A percentile compares a stretch with the other conserved stretches of the same genome.
Conservation (phyloP, 1,284 basidiomycete species). For the Ceratobasidium sp. region DNA sequence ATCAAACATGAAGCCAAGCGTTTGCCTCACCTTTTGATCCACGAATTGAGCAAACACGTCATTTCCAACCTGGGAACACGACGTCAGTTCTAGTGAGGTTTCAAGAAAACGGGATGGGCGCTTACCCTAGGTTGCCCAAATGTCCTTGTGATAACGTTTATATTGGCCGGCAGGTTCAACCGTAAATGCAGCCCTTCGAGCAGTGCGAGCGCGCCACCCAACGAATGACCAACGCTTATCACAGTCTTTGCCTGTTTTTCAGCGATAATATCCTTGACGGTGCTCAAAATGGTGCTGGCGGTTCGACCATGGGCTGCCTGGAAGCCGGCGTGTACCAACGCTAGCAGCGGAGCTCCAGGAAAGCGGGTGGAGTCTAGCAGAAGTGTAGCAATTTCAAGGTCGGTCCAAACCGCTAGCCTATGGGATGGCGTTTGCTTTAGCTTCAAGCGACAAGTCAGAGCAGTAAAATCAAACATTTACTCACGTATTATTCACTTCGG, state of each 20-base stretch:
- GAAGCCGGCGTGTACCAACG: slow-evolving; percentile 27
- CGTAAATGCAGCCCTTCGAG: slow-evolving; percentile 65
- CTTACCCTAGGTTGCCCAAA: slow-evolving; percentile 74
- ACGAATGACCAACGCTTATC: slow-evolving; percentile 55
- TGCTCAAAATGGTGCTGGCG: neutral
- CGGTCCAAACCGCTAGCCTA: slow-evolving; percentile 29
- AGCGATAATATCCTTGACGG: slow-evolving; percentile 16
- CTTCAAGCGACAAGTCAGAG: too few relatives aligned
- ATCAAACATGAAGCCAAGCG: slow-evolving; percentile 2
- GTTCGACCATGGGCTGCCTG: slow-evolving; percentile 24
- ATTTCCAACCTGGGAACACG: slow-evolving; percentile 68
- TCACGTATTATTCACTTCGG: slow-evolving; percentile 36
- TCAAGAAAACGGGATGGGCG: neutral
- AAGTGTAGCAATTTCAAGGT: slow-evolving; percentile 3
- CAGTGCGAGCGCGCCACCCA: slow-evolving; percentile 68
- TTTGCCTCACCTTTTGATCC: slow-evolving; percentile 55
- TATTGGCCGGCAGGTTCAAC: slow-evolving; percentile 61
- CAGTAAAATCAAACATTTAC: neutral
- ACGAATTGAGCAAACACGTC: slow-evolving; percentile 72
- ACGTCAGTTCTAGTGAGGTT: neutral
- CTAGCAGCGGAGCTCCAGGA: slow-evolving; percentile 11
- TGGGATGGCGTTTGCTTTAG: neutral
- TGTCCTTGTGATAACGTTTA: slow-evolving; percentile 61
- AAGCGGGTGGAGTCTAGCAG: neutral
- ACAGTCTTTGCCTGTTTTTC: slow-evolving; percentile 19